A percentile compares a stretch with the other conserved stretches of the same genome.
Conservation (phyloP, 2,329 filamentous ascomycete species). For the Huntiella omanensis region DNA sequence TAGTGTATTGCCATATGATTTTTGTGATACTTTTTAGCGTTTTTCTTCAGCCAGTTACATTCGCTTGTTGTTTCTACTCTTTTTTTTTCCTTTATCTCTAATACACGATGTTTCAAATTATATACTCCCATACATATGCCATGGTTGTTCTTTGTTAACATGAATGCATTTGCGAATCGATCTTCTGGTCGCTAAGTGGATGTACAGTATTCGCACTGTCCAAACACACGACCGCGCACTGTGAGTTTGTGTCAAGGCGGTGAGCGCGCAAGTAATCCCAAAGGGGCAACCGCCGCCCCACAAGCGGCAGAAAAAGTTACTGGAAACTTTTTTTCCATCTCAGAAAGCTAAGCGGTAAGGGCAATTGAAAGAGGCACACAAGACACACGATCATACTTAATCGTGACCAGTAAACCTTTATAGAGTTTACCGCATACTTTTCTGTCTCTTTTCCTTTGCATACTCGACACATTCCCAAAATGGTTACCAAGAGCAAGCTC, state of each 20-base stretch:
- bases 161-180: background rate
- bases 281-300: constrained; percentile 7
- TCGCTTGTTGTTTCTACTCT: background rate
- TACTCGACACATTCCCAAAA: constrained; percentile 12
- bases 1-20: too few relatives aligned
- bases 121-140: background rate
- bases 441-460: background rate
- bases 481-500: constrained; percentile 30
- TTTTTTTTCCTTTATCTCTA: background rate
- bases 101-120: background rate
- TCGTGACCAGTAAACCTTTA: too few relatives aligned
- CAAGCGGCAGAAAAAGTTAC: constrained; percentile 10
- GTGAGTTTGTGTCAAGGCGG: constrained; percentile 3
- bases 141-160: too few relatives aligned
- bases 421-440: background rate
- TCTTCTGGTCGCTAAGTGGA: background rate
- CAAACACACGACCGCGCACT: background rate
- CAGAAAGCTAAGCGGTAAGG: too few relatives aligned
- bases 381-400: too few relatives aligned
- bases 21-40: too few relatives aligned
- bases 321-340: background rate
- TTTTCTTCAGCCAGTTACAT: too few relatives aligned
- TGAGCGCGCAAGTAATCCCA: constrained; percentile 7
- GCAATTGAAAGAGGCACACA: too few relatives aligned
- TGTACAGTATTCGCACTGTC: background rate